A percentile compares a stretch with the other conserved stretches of the same genome.
Evolutionary conservation across 106 monocot genomes (phyloP).

Genomic region (Dendrobium nobile): DNA sequence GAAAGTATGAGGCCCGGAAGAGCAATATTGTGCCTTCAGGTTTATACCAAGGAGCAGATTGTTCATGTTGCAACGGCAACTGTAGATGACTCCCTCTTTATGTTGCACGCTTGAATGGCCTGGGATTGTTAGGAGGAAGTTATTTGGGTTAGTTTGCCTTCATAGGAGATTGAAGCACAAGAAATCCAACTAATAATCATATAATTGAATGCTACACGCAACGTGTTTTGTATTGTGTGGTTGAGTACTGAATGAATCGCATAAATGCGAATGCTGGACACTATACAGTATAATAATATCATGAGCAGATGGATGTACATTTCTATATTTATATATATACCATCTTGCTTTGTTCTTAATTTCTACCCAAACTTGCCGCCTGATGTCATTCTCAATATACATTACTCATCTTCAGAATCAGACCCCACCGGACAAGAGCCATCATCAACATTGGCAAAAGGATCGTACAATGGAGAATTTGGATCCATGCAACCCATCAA

Average conservation of each 20-base stretch:
- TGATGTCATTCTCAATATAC: background rate
- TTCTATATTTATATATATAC: no score
- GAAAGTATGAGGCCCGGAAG: slow-evolving; percentile 5
- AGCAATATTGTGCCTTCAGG: background rate
- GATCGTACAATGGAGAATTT: slow-evolving; percentile 56
- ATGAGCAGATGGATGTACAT: no score
- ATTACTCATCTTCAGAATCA: slow-evolving; percentile 27
- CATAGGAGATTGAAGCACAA: no score
- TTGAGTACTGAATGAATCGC: no score
- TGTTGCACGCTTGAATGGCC: background rate
- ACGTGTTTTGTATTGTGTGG: no score
- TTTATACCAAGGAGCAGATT: background rate
- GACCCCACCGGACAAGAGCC: slow-evolving; percentile 66
- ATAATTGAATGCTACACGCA: no score
- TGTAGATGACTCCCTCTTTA: background rate
- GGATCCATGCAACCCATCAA: slow-evolving; percentile 80
- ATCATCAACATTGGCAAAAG: slow-evolving; percentile 80
- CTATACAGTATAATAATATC: no score
- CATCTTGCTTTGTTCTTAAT: background rate
- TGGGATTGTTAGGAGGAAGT: no score
- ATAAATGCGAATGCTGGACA: no score
- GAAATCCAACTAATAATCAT: no score
- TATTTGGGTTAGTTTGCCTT: no score
- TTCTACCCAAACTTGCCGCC: background rate
- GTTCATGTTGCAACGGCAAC: background rate